Conservation (phyloP, 1,284 basidiomycete genomes). For the Austroboletus niveus region DNA sequence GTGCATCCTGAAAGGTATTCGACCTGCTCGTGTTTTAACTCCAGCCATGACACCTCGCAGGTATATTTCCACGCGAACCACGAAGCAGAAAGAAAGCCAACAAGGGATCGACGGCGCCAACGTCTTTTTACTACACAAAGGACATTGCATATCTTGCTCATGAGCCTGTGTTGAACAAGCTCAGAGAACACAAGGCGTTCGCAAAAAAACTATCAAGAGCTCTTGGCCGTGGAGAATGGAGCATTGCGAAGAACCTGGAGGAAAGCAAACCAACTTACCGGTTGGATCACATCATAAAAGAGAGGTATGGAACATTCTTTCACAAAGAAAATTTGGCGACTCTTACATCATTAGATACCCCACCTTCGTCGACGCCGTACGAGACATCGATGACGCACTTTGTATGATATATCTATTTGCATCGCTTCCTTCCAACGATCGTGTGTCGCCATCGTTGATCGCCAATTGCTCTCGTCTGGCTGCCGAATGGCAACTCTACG, state of each 20-base stretch:
- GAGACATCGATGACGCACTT: slow-evolving; percentile 96
- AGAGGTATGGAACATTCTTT: slow-evolving; percentile 57
- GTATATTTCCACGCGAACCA: slow-evolving; percentile 97
- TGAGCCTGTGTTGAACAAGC: slow-evolving; percentile 93
- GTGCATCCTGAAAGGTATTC: slow-evolving; percentile 94
- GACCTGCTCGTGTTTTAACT: not conserved
- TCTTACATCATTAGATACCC: slow-evolving; percentile 70
- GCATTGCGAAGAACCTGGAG: slow-evolving; percentile 90
- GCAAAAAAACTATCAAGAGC: slow-evolving; percentile 96
- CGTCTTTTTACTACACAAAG: slow-evolving; percentile 98
- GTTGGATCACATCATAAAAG: slow-evolving; percentile 97
- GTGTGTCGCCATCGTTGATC: slow-evolving; percentile 82
- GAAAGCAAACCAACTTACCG: slow-evolving; percentile 87
- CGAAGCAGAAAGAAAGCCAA: slow-evolving; percentile 92
- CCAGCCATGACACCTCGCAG: slow-evolving; percentile 40
- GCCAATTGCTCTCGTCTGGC: slow-evolving; percentile 90
- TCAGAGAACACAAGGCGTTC: slow-evolving; percentile 98
- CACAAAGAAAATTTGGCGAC: not conserved
- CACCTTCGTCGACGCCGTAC: slow-evolving; percentile 92
- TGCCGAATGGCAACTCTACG: slow-evolving; percentile 93
- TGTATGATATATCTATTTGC: slow-evolving; percentile 95
- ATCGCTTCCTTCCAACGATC: slow-evolving; percentile 79
- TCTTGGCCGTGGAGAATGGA: slow-evolving; percentile 93
- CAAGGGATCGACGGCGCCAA: slow-evolving; percentile 95
- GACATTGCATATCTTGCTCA: slow-evolving; percentile 98